phyloP scores from a whole-genome alignment of 148 eudicot genomes.

The Fagopyrum homotropicum region DNA sequence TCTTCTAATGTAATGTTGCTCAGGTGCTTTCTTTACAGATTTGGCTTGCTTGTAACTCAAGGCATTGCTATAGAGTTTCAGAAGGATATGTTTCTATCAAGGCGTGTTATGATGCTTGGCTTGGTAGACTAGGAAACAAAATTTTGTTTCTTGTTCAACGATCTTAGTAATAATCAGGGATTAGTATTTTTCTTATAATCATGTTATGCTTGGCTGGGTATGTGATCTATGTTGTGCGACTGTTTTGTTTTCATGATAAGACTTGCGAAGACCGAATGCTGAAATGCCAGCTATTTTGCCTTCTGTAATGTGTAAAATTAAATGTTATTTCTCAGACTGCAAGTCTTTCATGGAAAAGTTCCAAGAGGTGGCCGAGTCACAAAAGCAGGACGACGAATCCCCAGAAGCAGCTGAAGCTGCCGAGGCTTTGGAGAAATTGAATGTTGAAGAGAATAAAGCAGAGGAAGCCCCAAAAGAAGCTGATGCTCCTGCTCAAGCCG shows the following conservation, averaged over 20 bases:
- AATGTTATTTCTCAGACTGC: conserved; percentile 13
- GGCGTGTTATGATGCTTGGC: too few species aligned
- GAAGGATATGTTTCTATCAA: not conserved
- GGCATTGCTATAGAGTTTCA: not conserved
- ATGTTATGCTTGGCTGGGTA: not conserved
- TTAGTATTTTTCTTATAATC: too few species aligned
- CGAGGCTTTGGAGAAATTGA: conserved; percentile 10
- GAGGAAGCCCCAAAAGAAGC: not conserved
- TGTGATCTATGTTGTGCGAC: not conserved
- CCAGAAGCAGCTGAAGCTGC: conserved; percentile 13
- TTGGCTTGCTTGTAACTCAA: not conserved
- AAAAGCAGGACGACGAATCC: conserved; percentile 9
- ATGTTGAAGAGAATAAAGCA: conserved; percentile 8
- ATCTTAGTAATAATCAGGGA: not conserved
- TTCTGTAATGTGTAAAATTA: not conserved
- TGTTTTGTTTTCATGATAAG: not conserved
- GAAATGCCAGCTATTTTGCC: not conserved
- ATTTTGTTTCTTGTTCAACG: not conserved
- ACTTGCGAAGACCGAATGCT: not conserved
- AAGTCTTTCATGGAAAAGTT: conserved; percentile 19
- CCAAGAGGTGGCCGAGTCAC: conserved; percentile 19
- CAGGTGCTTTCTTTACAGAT: not conserved
- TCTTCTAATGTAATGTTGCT: not conserved
- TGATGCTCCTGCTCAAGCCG: conserved; percentile 8
- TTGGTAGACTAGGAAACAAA: not conserved